Evolutionary conservation across 2,329 filamentous ascomycete genomes (phyloP), one percentile per base, ranked within the genome.

Genomic region (Fusarium sp.): DNA sequence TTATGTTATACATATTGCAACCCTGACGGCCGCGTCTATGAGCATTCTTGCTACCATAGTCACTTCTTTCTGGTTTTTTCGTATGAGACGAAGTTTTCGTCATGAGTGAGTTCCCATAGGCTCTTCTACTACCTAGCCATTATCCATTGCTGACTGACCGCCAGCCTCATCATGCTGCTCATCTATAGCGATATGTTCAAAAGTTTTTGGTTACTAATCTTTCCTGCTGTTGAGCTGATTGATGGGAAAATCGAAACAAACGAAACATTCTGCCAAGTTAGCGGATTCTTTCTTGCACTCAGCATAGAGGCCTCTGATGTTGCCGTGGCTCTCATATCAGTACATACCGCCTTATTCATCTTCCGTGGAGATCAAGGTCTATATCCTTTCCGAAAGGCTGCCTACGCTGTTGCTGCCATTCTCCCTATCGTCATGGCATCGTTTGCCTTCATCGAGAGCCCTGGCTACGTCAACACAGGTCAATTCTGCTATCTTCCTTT

Each of bases 171-270:
- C 58, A 88, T 94, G 83, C 78, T 93, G 39, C 81, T 94, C 15
- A 89, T 95, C 46, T 84, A 89, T 63, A 90, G 90, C 70, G 91
- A 94, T 76, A 85, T 92, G 74, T 86, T 90, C 77, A 92, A 92
- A 76, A 86, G 89, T 4, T 74, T 88, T 4, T 92, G 89, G 86
- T 88, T 90, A 64, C 83, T 93, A 64, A 77, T 92, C 41, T 90
- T 89, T 68, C 86, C 90, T 0, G 79, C 87, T 3, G 84, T 88
- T 20, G 85, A 86, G 20, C 83, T 93, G 33, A 75, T 77, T 2
- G 75, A 76, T 6, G 87, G 87, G 4, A 81, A 78, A 0, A 79
- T 91, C 54, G 56, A 71, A 11, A 86, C 84, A 26, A 68, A 76
- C 1, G 86, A 86, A 4, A 75, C 77, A 1, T 89, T 91, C 67